These are phyloP conservation scores for Pyricularia grisea DNA, from an alignment of 2,329 filamentous ascomycete genomes.

Conservation along the genomic window DNA sequence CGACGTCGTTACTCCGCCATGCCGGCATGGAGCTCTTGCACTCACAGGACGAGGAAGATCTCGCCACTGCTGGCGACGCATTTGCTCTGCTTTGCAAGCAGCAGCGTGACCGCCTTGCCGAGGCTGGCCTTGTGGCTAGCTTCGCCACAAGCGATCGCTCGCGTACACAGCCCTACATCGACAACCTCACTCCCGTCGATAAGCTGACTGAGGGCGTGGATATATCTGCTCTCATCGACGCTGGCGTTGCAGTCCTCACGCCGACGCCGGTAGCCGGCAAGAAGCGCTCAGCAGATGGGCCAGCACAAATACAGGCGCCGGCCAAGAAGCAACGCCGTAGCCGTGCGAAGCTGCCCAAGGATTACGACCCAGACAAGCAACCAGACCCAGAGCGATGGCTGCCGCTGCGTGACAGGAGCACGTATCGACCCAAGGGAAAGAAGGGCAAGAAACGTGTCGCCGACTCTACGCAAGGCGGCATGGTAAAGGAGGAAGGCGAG, in stretches of 20 bases:
- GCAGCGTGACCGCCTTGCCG: constrained; percentile 57
- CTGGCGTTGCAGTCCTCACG: constrained; percentile 49
- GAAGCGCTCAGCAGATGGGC: constrained; percentile 32
- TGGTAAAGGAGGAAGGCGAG: constrained; percentile 60
- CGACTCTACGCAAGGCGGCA: constrained; percentile 77
- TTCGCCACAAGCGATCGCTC: constrained; percentile 54
- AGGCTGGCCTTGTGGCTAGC: constrained; percentile 80
- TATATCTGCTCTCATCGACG: constrained; percentile 51
- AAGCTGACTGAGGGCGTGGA: constrained; percentile 53
- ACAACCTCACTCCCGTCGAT: constrained; percentile 51
- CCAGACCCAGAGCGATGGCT: constrained; percentile 91
- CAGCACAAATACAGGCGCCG: constrained; percentile 19
- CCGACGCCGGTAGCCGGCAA: constrained; percentile 24
- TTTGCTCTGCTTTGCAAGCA: constrained; percentile 66
- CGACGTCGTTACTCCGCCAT: constrained; percentile 59
- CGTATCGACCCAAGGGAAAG: constrained; percentile 82
- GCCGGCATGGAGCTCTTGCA: constrained; percentile 76
- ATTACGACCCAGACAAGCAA: constrained; percentile 67
- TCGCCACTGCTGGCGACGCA: constrained; percentile 63
- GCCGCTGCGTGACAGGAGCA: constrained; percentile 78
- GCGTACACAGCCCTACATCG: constrained; percentile 43
- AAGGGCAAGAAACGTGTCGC: constrained; percentile 72
- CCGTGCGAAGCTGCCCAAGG: constrained; percentile 55
- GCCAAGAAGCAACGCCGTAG: constrained; percentile 46
- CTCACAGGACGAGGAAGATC: constrained; percentile 60